phyloP scores from a whole-genome alignment of 2,329 filamentous ascomycete species.

The Pestalotiopsis sp. region DNA sequence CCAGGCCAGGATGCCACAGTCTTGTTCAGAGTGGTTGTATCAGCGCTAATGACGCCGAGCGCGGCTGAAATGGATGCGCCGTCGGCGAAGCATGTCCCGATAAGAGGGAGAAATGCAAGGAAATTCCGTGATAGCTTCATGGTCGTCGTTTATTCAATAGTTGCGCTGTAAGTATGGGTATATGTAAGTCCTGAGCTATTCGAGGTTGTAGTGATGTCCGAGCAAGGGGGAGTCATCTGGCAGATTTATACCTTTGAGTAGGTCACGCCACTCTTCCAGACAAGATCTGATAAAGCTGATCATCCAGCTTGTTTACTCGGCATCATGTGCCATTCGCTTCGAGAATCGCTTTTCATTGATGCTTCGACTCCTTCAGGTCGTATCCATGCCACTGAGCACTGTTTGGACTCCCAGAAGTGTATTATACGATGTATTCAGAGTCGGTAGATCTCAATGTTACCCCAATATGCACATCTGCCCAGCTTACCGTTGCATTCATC shows the following conservation, averaged over 20 bases:
- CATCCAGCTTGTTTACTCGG: not conserved
- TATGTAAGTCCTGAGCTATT: too few species aligned
- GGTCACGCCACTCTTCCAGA: not conserved
- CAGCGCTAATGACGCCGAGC: conserved; percentile 35
- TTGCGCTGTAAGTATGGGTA: not conserved
- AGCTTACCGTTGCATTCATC: not conserved
- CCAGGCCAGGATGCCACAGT: conserved; percentile 41
- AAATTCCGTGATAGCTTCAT: conserved; percentile 17
- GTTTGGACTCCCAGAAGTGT: not conserved
- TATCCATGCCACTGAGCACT: not conserved
- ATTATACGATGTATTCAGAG: not conserved
- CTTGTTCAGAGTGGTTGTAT: conserved; percentile 36
- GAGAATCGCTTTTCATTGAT: not conserved
- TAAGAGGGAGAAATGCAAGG: conserved; percentile 15
- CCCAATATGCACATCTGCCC: not conserved
- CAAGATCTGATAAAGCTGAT: not conserved
- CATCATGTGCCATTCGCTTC: conserved; percentile 2
- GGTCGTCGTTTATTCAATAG: not conserved
- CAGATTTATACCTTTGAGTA: not conserved
- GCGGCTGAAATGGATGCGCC: conserved; percentile 36
- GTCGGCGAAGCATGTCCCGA: conserved; percentile 29
- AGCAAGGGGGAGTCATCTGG: not conserved
- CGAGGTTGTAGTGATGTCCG: not conserved
- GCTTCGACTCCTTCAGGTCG: not conserved
- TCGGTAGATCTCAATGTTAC: conserved; percentile 3